Evolutionary conservation across 1,284 basidiomycete genomes (phyloP), one percentile per base, ranked within the genome.

Genomic region (Malassezia yamatoensis): DNA sequence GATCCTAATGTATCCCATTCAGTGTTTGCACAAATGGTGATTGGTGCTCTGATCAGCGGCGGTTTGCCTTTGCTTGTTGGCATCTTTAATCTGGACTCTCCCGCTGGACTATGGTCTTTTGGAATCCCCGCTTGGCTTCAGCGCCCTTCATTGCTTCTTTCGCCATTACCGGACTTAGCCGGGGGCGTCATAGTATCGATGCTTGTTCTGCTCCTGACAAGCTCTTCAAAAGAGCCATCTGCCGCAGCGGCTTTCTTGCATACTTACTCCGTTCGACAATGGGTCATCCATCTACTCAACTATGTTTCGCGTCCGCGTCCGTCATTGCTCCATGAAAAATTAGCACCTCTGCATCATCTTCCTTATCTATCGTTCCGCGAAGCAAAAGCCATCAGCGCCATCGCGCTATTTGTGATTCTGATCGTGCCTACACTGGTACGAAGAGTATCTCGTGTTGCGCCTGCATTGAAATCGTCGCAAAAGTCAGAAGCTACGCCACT

Each of bases 61-160:
- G 68, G 60, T 9, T 46, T 63, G 0, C 65, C 65, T 1, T 60
- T 70, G 3, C 49, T 70, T n/a, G 62, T 65, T 43, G 62, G 63
- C 32, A 42, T 63, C 3, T 60, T 68, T 45, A 47, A 51, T 15
- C 62, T 70, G 34, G 62, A 66, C 40, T 64, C 66, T n/a, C 49
- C 62, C 2, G 41, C 51, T 0, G 62, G 66, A 2, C 50, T 65
- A 33, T 70, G 68, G 68, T 49, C 46, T 2, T 24, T 66, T 2
- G 54, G 58, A 13, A 63, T 53, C 12, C 68, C 68, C 3, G 5
- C 45, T 1, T 70, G 68, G 68, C 46, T 59, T 4, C 59, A 50
- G 5, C 20, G 61, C 8, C 63, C 63, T 39, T 53, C 52, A 37
- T 24, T 6, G 59, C 61, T 53, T 57, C 58, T 60, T 16, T 29